Evolutionary conservation across 106 monocot species (phyloP), one percentile per base, ranked within the genome.

Genomic region (Posidonia australis): DNA sequence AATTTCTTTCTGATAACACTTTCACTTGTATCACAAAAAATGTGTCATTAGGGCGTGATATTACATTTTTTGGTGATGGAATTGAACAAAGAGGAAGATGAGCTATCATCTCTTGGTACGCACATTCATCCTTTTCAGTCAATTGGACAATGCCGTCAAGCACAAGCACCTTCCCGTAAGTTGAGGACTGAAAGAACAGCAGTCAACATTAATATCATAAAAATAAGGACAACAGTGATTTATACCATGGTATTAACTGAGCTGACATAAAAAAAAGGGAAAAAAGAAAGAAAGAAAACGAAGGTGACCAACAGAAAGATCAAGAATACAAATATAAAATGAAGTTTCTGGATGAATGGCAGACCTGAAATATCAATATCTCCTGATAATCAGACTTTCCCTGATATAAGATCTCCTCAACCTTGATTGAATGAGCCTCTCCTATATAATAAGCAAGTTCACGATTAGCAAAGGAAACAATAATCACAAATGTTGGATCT

Each of bases 61-160:
- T 77, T 90, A 98, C 98, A 44, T 45, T 83, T 88, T 85, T 85
- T 1, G 98, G 98, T 43, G 84, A 85, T 69, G 75, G 80, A 74
- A 99, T 91, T 26, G 88, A 99, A 76, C 98, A 91, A 13, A 99
- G 83, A 51, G 98, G 98, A 79, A 99, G 87, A 74, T 99, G 98
- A 27, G 83, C 77, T 65, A 99, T 85, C 98, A 99, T 99, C 72
- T 99, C 98, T 62, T 99, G 98, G 66, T 99, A 99, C 7, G 98
- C 91, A 72, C 85, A 91, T 81, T 99, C 98, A 70, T 99, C 98
- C 69, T 81, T 91, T 64, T 99, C 91, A 49, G 91, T 92, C 31
- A 99, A 68, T 69, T 99, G 98, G 47, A 99, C 80, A 76, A 99
- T 91, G 5, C 98, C 98, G 80, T 99, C 98, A 53, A 99, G 91